These are phyloP conservation scores for Blastobotrys chiropterorum DNA, from an alignment of 805 yeast species.

Conservation along the genomic window DNA sequence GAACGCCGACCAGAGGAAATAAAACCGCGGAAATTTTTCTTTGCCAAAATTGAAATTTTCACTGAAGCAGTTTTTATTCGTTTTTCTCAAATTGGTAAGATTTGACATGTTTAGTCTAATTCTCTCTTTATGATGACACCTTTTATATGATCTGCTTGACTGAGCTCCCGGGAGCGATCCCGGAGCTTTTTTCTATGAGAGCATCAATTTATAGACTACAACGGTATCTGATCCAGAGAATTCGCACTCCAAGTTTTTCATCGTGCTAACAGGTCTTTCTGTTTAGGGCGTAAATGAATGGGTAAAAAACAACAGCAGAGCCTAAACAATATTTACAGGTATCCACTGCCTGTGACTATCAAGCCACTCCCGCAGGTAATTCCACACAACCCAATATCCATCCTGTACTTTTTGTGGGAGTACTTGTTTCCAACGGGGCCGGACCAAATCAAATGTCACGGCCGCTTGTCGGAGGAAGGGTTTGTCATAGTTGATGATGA, in stretches of 20 bases:
- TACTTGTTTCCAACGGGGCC: slow-evolving; percentile 18
- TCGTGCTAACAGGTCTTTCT: background rate
- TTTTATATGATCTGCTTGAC: background rate
- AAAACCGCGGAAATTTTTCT: background rate
- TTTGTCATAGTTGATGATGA: slow-evolving; percentile 33
- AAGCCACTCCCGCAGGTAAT: slow-evolving; percentile 44
- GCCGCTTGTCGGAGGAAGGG: slow-evolving; percentile 13
- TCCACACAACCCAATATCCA: slow-evolving; percentile 65
- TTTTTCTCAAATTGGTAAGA: background rate
- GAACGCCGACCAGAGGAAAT: background rate
- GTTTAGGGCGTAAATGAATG: background rate
- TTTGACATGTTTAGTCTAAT: background rate
- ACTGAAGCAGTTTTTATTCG: background rate
- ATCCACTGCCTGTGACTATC: slow-evolving; percentile 56
- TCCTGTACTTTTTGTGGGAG: slow-evolving; percentile 41
- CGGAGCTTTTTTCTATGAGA: slow-evolving; percentile 10
- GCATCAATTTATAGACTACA: slow-evolving; percentile 74
- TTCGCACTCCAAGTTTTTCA: background rate
- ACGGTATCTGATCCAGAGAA: slow-evolving; percentile 71
- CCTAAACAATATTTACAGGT: slow-evolving; percentile 31
- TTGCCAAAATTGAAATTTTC: background rate
- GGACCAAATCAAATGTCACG: slow-evolving; percentile 16
- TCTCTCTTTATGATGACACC: slow-evolving; percentile 4
- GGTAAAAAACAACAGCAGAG: slow-evolving; percentile 7
- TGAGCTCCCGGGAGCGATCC: slow-evolving; percentile 8